phyloP scores from a whole-genome alignment of 2,329 filamentous ascomycete genomes.

The Fragosphaeria purpurea region DNA sequence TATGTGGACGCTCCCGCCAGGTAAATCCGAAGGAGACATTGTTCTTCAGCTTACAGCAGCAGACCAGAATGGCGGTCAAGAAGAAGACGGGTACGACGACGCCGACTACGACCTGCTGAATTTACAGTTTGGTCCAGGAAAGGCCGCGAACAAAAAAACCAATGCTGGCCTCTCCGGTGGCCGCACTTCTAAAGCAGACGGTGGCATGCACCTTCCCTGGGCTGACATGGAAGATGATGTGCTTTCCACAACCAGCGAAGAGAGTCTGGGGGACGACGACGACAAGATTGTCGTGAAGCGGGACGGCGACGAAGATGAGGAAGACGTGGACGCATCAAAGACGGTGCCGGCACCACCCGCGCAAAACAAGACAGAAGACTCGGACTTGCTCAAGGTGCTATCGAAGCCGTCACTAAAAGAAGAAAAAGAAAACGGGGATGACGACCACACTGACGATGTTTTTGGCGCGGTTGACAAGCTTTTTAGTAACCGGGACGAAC shows the following conservation, averaged over 20 bases:
- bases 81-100: not conserved
- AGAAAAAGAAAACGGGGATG: not conserved
- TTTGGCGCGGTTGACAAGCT: slow-evolving; percentile 2
- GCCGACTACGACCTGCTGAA: slow-evolving; percentile 1
- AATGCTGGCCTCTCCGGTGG: too few relatives aligned
- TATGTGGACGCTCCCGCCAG: slow-evolving; percentile 12
- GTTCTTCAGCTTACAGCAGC: slow-evolving; percentile 5
- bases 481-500: not conserved
- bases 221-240: slow-evolving; percentile 6
- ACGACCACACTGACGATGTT: not conserved
- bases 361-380: not conserved
- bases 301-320: slow-evolving; percentile 31
- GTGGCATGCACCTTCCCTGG: not conserved
- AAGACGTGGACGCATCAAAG: slow-evolving; percentile 30
- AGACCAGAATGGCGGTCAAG: not conserved
- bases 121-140: not conserved
- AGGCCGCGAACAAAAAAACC: not conserved
- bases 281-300: slow-evolving; percentile 5
- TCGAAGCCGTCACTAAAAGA: not conserved
- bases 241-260: slow-evolving; percentile 7
- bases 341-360: too few relatives aligned
- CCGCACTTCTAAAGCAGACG: not conserved
- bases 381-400: not conserved
- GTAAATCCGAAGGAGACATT: slow-evolving; percentile 8
- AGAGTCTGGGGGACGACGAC: not conserved